A percentile compares a stretch with the other conserved stretches of the same genome.
Conservation (phyloP, 305 asterid species). For the Fraxinus greggii region DNA sequence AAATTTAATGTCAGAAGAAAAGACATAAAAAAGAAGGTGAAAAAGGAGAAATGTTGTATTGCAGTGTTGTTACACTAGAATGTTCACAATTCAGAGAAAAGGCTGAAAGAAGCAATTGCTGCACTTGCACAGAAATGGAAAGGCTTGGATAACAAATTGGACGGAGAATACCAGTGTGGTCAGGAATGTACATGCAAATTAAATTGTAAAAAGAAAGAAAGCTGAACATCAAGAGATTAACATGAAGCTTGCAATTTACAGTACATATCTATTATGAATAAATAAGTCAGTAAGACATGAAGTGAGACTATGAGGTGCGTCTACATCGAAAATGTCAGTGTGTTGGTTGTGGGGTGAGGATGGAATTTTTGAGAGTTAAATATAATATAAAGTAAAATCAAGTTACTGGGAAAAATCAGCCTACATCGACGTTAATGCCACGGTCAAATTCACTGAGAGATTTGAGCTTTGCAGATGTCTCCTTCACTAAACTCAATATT, state of each 20-base stretch:
- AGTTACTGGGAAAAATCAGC: background rate
- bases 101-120: background rate
- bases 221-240: background rate
- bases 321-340: background rate
- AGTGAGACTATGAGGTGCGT: background rate
- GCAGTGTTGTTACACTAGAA: background rate
- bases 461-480: conserved; percentile 30
- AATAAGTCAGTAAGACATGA: background rate
- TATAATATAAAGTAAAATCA: background rate
- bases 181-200: background rate
- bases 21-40: background rate
- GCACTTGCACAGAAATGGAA: background rate
- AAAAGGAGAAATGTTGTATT: background rate
- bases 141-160: background rate
- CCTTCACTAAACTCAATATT: conserved; percentile 31
- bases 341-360: background rate
- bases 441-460: conserved; percentile 22
- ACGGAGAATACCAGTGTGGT: background rate
- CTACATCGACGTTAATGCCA: background rate
- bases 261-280: background rate
- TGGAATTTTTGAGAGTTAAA: background rate
- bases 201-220: background rate
- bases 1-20: background rate
- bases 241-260: background rate
- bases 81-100: background rate